Evolutionary conservation across 345 rosid species (phyloP), one percentile per base, ranked within the genome.

Genomic region (Camelina neglecta): DNA sequence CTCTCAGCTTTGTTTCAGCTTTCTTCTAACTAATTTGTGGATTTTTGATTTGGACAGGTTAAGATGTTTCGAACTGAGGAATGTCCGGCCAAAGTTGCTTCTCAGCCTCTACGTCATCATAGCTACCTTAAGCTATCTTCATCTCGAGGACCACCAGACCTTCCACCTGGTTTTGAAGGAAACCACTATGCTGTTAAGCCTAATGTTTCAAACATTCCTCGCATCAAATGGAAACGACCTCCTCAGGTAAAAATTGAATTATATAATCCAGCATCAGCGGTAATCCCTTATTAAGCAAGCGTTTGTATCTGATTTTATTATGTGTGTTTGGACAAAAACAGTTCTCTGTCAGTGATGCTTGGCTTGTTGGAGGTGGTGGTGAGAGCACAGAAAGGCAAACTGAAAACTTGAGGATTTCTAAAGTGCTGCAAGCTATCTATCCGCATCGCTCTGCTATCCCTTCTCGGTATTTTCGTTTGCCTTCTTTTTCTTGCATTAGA

Each of bases 161-260:
- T 80, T 16, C 88, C 84, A 26, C 90, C 90, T 49, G 86, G 91
- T 9, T 87, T 89, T 55, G 85, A 76, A 76, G 72, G 65, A 36
- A 44, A 18, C 44, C 57, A 42, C 47, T 31, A 15, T 62, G 48
- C 60, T 7, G 78, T 50, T 36, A 72, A 33, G 69, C 44, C 3
- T n/a, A 84, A 71, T 71, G 50, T 70, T 10, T 68, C 73, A 8
- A 8, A 6, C 59, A 78, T 85, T 29, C 86, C 82, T 29, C 77
- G 18, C 18, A 73, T 84, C 70, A 55, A 47, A 67, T 86, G 90
- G 92, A 83, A 68, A 51, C 64, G 78, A 55, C 88, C 95, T 67
- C 75, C 80, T 70, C 83, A 79, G 75, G 92, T 89, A 76, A 6
- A 26, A 26, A 26, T 2, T 26, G 29, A 5, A 13, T 5, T 2